Conservation (phyloP, 2,329 filamentous ascomycete species). For the Pseudocercospora musae region DNA sequence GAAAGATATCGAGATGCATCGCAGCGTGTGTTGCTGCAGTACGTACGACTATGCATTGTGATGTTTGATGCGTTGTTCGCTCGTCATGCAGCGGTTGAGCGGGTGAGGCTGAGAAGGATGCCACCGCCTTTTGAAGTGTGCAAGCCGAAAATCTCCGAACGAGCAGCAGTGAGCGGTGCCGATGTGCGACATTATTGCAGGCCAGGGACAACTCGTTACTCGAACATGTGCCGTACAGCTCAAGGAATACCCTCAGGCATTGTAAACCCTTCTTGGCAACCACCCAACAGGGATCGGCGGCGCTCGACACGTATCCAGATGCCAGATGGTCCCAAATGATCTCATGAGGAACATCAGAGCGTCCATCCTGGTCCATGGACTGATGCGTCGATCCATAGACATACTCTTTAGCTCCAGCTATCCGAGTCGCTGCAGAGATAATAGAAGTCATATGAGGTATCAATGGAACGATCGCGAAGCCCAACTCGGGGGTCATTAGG, state of each 20-base stretch:
- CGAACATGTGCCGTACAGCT: not conserved
- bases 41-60: too few relatives aligned
- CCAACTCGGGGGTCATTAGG: too few relatives aligned
- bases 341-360: not conserved
- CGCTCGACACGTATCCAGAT: not conserved
- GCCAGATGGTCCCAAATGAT: too few relatives aligned
- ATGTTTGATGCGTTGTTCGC: not conserved
- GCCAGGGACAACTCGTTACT: not conserved
- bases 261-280: not conserved
- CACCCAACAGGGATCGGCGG: not conserved
- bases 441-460: too few relatives aligned
- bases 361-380: too few relatives aligned
- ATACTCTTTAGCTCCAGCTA: too few relatives aligned
- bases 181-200: not conserved
- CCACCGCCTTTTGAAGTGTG: not conserved
- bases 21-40: too few relatives aligned
- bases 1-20: too few relatives aligned
- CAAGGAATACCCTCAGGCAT: not conserved
- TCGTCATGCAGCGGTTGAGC: too few relatives aligned
- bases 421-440: too few relatives aligned
- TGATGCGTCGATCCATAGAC: too few relatives aligned
- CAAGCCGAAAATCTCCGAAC: not conserved
- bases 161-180: not conserved
- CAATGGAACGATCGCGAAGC: too few relatives aligned
- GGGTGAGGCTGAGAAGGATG: slow-evolving; percentile 1